Evolutionary conservation across 1,284 basidiomycete genomes (phyloP).

Genomic region (Mycosarcoma mackinlayi): DNA sequence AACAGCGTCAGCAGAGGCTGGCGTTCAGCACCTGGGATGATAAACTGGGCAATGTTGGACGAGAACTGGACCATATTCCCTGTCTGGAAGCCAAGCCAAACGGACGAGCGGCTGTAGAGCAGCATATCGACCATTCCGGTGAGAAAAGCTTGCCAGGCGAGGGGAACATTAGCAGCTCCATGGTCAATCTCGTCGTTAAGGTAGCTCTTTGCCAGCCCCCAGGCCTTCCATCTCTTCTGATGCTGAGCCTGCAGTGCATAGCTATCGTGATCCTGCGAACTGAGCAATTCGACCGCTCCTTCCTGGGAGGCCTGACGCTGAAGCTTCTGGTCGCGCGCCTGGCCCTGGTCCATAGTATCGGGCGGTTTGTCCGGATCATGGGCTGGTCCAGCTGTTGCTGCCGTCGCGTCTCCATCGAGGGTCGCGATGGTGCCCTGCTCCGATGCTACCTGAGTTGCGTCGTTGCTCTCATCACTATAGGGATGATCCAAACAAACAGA

Average conservation of each 20-base stretch:
- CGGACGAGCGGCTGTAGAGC: conserved; percentile 48
- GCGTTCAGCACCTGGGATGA: conserved; percentile 45
- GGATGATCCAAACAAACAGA: background rate
- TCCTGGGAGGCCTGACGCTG: conserved; percentile 37
- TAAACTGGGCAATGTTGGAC: conserved; percentile 60
- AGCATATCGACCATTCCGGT: conserved; percentile 59
- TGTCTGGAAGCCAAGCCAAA: conserved; percentile 62
- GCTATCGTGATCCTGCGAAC: conserved; percentile 31
- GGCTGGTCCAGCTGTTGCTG: background rate
- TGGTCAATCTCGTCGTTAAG: conserved; percentile 56
- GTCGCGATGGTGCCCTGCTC: conserved; percentile 3
- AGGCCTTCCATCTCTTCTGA: conserved; percentile 14
- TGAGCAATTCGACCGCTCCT: conserved; percentile 37
- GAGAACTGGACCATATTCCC: conserved; percentile 63
- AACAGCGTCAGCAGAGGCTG: conserved; percentile 52
- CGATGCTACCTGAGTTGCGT: background rate
- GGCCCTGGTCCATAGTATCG: conserved; percentile 9
- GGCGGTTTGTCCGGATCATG: conserved; percentile 38
- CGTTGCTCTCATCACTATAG: conserved; percentile 24
- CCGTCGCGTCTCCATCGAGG: background rate
- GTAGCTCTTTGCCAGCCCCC: conserved; percentile 37
- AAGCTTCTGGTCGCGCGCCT: conserved; percentile 29
- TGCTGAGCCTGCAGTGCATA: conserved; percentile 24
- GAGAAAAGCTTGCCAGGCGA: conserved; percentile 58
- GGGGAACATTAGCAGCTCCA: conserved; percentile 45